Percentiles rank a stretch among this genome's conserved stretches.
Conservation (phyloP, 495 filamentous ascomycete species). For the Aspergillus wentii region DNA sequence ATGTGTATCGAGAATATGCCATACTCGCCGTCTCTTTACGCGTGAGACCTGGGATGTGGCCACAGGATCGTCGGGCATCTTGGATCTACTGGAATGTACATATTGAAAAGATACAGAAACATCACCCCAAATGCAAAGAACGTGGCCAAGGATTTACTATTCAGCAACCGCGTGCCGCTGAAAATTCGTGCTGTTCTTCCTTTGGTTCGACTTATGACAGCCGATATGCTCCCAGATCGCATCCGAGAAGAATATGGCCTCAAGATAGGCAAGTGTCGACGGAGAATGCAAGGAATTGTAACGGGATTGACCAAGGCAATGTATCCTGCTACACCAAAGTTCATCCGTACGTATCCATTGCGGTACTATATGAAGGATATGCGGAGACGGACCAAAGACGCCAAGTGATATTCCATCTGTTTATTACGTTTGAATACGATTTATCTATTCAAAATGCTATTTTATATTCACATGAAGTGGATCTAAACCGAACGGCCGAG, state of each 20-base stretch:
- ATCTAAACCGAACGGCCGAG: no score
- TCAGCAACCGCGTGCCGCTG: conserved; percentile 17
- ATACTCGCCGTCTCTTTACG: conserved; percentile 30
- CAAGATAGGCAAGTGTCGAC: conserved; percentile 10
- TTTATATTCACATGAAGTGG: no score
- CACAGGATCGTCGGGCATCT: conserved; percentile 25
- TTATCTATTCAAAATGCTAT: background rate
- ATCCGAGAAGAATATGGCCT: conserved; percentile 26
- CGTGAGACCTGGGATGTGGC: conserved; percentile 33
- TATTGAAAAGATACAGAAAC: conserved; percentile 24
- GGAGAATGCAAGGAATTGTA: conserved; percentile 10
- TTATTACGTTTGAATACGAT: no score
- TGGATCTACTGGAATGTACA: conserved; percentile 38
- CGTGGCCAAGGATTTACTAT: conserved; percentile 29
- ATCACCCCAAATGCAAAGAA: conserved; percentile 23
- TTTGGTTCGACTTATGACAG: conserved; percentile 22
- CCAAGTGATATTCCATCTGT: no score
- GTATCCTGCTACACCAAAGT: conserved; percentile 25
- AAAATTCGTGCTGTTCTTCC: conserved; percentile 20
- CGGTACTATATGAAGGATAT: conserved; percentile 37
- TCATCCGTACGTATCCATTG: conserved; percentile 27
- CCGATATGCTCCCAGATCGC: conserved; percentile 23
- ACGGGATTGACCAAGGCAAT: conserved; percentile 17
- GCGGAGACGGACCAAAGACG: conserved; percentile 19
- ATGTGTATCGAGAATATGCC: conserved; percentile 32